Base-by-base conservation (phyloP, 1,284 basidiomycete genomes). In the Vanrija sp. region DNA sequence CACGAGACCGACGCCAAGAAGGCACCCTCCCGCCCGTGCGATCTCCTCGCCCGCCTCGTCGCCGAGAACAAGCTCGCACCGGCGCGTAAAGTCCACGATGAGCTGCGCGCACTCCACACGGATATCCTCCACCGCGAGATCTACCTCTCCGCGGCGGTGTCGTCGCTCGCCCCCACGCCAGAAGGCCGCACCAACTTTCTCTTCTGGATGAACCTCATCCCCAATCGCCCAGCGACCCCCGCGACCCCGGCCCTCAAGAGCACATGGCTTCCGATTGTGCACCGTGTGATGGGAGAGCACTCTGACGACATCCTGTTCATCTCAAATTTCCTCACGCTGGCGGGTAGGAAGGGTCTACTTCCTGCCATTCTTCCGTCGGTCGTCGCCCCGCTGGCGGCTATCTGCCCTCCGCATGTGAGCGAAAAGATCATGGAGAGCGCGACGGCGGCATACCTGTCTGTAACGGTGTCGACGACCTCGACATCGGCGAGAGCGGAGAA, bases 161-260 rank as follows among this genome's bases (percentile, higher is more conserved):
- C 46, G 9, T 22, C 18, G 10, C 44, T 53, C 8, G 24, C 42
- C 14, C 37, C 41, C 16, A 51, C 44, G 8, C 42, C 48, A 3
- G 55, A 63, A 24, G 56, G 56, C 9, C 52, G 47, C 9, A 49
- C 41, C 7, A 31, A 52, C 20, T 68, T 67, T 41, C 45, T 72
- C 8, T 60, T 64, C 39, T 72, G 70, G 71, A 51, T 73, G 22
- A 54, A 54, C n/a, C 59, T 71, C 20, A 62, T 65, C 41, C 67
- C 71, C 2, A 71, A 71, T 42, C 60, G 69, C 37, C 65, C 64
- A 0, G 69, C 70, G 6, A 63, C 59, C 6, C 18, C 18, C 10
- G 53, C 59, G 49, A 54, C 60, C 52, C 62, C 65, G 2, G 37
- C 7, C 1, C 37, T 68, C 9, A 64, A 65, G 16, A 18, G 16